These are phyloP conservation scores for Cladosporium austrohemisphaericum DNA, from an alignment of 2,329 filamentous ascomycete genomes.

Conservation along the genomic window DNA sequence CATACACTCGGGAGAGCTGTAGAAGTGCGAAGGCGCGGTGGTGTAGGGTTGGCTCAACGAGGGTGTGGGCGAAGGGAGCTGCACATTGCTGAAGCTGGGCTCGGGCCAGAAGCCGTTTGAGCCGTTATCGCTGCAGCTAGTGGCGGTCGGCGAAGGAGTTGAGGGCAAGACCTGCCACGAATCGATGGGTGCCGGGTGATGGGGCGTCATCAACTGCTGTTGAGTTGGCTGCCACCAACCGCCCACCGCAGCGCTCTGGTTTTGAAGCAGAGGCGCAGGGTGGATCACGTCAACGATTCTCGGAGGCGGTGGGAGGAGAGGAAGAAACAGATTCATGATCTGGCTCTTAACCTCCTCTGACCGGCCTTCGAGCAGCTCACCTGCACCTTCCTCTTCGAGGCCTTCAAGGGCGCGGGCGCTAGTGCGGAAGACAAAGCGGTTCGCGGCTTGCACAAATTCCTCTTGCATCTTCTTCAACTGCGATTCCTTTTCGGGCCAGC, in stretches of 20 bases:
- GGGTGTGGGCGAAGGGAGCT: slow-evolving; percentile 71
- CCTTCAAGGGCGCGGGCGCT: slow-evolving; percentile 87
- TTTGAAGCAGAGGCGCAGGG: slow-evolving; percentile 79
- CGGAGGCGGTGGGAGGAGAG: slow-evolving; percentile 81
- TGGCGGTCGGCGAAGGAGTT: slow-evolving; percentile 68
- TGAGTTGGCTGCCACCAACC: slow-evolving; percentile 69
- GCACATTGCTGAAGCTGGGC: slow-evolving; percentile 68
- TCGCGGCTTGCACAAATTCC: slow-evolving; percentile 92
- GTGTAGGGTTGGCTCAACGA: slow-evolving; percentile 75
- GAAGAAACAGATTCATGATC: slow-evolving; percentile 78
- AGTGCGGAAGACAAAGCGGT: slow-evolving; percentile 94
- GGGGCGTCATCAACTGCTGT: slow-evolving; percentile 53
- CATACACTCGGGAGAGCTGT: slow-evolving; percentile 71
- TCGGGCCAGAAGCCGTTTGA: slow-evolving; percentile 73
- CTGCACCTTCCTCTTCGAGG: slow-evolving; percentile 91
- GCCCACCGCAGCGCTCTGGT: slow-evolving; percentile 60
- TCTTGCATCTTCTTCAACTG: slow-evolving; percentile 97
- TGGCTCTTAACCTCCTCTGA: slow-evolving; percentile 89
- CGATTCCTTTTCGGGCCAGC: slow-evolving; percentile 94
- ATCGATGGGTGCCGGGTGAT: slow-evolving; percentile 69
- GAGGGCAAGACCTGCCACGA: slow-evolving; percentile 89
- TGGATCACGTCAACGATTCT: slow-evolving; percentile 86
- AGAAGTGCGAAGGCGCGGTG: slow-evolving; percentile 57
- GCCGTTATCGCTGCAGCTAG: slow-evolving; percentile 68
- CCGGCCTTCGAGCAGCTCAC: slow-evolving; percentile 85